These are phyloP conservation scores for Aspergillus affinis DNA, from an alignment of 495 filamentous ascomycete species.

Conservation along the genomic window DNA sequence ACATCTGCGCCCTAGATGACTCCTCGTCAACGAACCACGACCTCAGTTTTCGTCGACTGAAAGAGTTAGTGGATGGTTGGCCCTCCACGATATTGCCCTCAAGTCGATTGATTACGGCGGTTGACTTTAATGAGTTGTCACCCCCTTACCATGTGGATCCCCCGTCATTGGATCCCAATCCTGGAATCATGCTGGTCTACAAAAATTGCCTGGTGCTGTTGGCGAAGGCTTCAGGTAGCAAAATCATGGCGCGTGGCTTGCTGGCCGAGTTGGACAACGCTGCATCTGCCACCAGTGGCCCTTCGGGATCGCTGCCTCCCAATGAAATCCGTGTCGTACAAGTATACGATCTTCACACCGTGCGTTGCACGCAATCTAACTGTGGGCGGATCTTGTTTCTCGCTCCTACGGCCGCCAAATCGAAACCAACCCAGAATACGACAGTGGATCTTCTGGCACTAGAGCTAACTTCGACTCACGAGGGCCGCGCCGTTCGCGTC, in stretches of 20 bases:
- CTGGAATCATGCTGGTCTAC: constrained; percentile 80
- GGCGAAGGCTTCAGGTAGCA: constrained; percentile 59
- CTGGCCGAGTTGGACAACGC: constrained; percentile 73
- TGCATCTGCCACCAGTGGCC: constrained; percentile 49
- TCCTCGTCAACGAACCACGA: constrained; percentile 61
- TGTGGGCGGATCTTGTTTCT: constrained; percentile 74
- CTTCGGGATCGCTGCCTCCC: constrained; percentile 28
- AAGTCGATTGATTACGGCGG: constrained; percentile 80
- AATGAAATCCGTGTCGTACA: constrained; percentile 71
- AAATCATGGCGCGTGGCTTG: constrained; percentile 71
- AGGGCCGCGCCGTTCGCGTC: constrained; percentile 72
- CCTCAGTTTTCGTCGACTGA: constrained; percentile 68
- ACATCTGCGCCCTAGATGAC: constrained; percentile 88
- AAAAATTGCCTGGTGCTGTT: constrained; percentile 77
- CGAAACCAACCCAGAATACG: constrained; percentile 42
- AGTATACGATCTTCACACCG: constrained; percentile 65
- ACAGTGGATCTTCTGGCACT: constrained; percentile 61
- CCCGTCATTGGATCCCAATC: constrained; percentile 35
- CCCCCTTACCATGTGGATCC: constrained; percentile 64
- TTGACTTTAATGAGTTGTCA: constrained; percentile 75
- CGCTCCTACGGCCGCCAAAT: constrained; percentile 57
- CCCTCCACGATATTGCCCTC: constrained; percentile 67
- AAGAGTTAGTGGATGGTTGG: constrained; percentile 77
- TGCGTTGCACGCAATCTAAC: constrained; percentile 73
- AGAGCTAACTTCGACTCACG: constrained; percentile 63